These are phyloP conservation scores for Rhododendron simsii DNA, from an alignment of 148 eudicot species.

Conservation along the genomic window DNA sequence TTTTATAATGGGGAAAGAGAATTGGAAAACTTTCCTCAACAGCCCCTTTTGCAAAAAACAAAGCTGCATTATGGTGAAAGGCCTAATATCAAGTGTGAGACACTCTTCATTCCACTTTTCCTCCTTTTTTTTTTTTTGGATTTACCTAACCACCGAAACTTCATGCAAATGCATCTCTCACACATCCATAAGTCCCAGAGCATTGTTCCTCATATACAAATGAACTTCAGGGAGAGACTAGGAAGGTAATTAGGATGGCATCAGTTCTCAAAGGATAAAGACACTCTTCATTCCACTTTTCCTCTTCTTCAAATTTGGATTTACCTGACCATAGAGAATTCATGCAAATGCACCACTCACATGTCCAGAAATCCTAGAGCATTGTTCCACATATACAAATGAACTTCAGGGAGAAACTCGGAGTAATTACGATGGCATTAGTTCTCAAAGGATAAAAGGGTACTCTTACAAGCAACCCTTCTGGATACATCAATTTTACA, in stretches of 20 bases:
- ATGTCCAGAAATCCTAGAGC: neutral
- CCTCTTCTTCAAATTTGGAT: neutral
- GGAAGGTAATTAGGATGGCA: neutral
- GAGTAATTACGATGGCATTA: neutral
- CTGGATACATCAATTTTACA: no score
- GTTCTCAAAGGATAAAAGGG: neutral
- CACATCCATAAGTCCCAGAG: neutral
- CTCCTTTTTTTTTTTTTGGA: no score
- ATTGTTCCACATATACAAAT: neutral
- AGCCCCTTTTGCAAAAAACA: constrained; percentile 35
- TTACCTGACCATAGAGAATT: neutral
- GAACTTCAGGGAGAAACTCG: no score
- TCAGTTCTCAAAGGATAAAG: constrained; percentile 15
- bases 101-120: constrained; percentile 7
- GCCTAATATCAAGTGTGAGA: constrained; percentile 60
- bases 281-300: neutral
- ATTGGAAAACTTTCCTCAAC: constrained; percentile 71
- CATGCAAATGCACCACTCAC: neutral
- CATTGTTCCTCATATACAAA: neutral
- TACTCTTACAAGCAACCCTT: neutral
- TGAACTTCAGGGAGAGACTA: no score
- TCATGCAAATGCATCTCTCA: neutral
- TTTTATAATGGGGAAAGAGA: constrained; percentile 52
- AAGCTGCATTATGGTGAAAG: constrained; percentile 58
- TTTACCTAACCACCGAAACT: neutral